Conservation (phyloP, 169 alveolate genomes). For the Plasmodium fragile region DNA sequence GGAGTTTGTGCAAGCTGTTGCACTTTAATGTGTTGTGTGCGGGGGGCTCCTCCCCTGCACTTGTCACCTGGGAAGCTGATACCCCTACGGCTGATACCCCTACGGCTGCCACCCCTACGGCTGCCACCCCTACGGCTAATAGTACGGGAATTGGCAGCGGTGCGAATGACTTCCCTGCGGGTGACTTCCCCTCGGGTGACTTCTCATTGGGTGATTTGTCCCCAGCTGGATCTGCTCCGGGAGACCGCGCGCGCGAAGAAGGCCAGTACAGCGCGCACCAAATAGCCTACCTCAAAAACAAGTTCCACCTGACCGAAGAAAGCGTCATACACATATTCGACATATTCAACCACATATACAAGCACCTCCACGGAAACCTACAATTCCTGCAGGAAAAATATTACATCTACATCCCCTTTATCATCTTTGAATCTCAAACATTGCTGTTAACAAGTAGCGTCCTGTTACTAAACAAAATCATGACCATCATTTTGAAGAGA, state of each 20-base stretch:
- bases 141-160: neutral
- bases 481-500: slow-evolving; percentile 12
- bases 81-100: too few species aligned
- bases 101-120: too few species aligned
- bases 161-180: too few species aligned
- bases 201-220: neutral
- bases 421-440: slow-evolving; percentile 62
- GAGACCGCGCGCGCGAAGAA: neutral
- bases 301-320: slow-evolving; percentile 14
- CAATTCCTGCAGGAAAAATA: slow-evolving; percentile 44
- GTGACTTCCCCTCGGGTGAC: neutral
- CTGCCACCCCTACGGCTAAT: too few species aligned
- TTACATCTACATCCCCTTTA: slow-evolving; percentile 64
- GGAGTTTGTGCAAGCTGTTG: slow-evolving; percentile 49
- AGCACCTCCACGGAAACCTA: slow-evolving; percentile 14
- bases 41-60: neutral
- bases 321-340: slow-evolving; percentile 15
- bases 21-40: slow-evolving; percentile 7
- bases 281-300: slow-evolving; percentile 4
- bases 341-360: slow-evolving; percentile 34
- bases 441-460: slow-evolving; percentile 31
- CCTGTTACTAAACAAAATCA: slow-evolving; percentile 21
- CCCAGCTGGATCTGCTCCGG: too few species aligned
- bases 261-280: neutral
- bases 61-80: too few species aligned